Evolutionary conservation across 768 basidiomycete genomes (phyloP).

Genomic region (Roridomyces roridus): DNA sequence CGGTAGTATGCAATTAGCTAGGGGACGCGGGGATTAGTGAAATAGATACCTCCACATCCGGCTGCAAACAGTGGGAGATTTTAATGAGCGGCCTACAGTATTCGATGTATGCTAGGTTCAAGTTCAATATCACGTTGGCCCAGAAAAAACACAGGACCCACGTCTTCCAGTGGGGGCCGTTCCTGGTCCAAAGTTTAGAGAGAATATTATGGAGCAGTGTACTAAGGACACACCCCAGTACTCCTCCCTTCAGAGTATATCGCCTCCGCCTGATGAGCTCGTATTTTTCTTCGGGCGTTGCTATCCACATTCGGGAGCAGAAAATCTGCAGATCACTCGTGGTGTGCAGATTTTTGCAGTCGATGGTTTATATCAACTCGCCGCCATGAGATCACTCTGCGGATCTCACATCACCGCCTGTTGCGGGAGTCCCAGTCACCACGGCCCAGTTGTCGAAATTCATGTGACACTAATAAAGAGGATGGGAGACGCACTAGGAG

Average conservation of each 20-base stretch:
- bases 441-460: too few species aligned
- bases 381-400: too few species aligned
- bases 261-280: slow-evolving; percentile 85
- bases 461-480: too few species aligned
- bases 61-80: slow-evolving; percentile 93
- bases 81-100: slow-evolving; percentile 96
- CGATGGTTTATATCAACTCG: too few species aligned
- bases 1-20: neutral
- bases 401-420: too few species aligned
- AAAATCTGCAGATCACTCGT: too few species aligned
- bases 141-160: slow-evolving; percentile 47
- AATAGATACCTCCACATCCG: slow-evolving; percentile 86
- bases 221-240: slow-evolving; percentile 89
- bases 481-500: too few species aligned
- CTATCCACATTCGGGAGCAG: too few species aligned
- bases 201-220: neutral
- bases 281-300: slow-evolving; percentile 61
- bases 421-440: too few species aligned
- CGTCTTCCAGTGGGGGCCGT: slow-evolving; percentile 94
- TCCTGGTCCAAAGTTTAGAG: slow-evolving; percentile 60
- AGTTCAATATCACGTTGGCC: neutral
- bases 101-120: slow-evolving; percentile 85
- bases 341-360: too few species aligned
- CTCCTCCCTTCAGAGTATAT: slow-evolving; percentile 80
- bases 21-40: neutral